These are phyloP conservation scores for Pseudofabraea citricarpa DNA, from an alignment of 2,329 filamentous ascomycete species.

Conservation along the genomic window DNA sequence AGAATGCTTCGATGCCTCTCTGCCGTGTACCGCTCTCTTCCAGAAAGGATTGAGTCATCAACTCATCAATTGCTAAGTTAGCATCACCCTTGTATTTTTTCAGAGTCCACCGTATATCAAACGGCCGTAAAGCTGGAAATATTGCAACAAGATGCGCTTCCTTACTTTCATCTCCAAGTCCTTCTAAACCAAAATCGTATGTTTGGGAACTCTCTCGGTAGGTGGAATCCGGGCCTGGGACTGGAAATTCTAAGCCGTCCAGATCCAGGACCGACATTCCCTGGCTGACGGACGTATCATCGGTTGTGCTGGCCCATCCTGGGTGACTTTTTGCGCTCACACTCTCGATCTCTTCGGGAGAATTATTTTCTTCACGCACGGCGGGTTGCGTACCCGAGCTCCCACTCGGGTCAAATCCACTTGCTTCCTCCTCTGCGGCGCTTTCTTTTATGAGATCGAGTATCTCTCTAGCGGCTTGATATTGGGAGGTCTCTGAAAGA, in stretches of 20 bases:
- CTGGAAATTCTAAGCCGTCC: slow-evolving; percentile 19
- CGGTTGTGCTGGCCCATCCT: slow-evolving; percentile 22
- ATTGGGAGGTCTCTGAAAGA: slow-evolving; percentile 45
- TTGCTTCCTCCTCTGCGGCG: slow-evolving; percentile 63
- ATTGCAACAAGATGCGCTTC: slow-evolving; percentile 59
- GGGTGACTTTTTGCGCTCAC: slow-evolving; percentile 16
- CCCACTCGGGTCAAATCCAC: slow-evolving; percentile 74
- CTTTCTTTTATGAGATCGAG: slow-evolving; percentile 62
- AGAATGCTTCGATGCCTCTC: slow-evolving; percentile 82
- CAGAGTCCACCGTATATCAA: slow-evolving; percentile 62
- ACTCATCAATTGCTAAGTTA: slow-evolving; percentile 67
- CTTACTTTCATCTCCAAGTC: slow-evolving; percentile 56
- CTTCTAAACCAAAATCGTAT: slow-evolving; percentile 25
- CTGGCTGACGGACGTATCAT: slow-evolving; percentile 23
- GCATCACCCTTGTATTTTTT: slow-evolving; percentile 64
- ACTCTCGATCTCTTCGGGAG: slow-evolving; percentile 12
- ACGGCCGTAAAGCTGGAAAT: slow-evolving; percentile 64
- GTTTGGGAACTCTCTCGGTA: slow-evolving; percentile 47
- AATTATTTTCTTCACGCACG: slow-evolving; percentile 12
- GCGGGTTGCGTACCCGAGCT: slow-evolving; percentile 42
- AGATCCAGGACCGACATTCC: slow-evolving; percentile 18
- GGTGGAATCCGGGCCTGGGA: slow-evolving; percentile 41
- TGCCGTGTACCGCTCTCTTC: slow-evolving; percentile 57
- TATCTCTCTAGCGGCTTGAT: slow-evolving; percentile 49
- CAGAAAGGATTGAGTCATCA: slow-evolving; percentile 76